Evolutionary conservation across 768 basidiomycete species (phyloP).

Genomic region (Phylloporus sp.): DNA sequence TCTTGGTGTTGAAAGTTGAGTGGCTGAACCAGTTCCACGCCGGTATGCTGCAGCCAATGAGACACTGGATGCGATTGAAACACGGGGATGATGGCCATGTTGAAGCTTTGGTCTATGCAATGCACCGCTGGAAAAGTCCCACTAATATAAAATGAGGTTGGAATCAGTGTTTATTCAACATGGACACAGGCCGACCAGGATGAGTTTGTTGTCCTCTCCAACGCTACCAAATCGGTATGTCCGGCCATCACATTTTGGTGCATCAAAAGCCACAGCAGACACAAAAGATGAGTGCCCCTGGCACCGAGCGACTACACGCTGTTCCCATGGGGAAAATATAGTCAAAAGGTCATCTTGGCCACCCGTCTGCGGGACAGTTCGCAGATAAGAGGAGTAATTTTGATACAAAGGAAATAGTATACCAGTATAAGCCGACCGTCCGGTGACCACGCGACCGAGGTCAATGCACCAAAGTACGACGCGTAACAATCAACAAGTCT

Average conservation of each 20-base stretch:
- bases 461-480: conserved; percentile 91
- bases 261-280: conserved; percentile 84
- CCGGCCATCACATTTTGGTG: conserved; percentile 78
- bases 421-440: conserved; percentile 92
- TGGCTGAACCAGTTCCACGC: conserved; percentile 51
- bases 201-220: conserved; percentile 93
- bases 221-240: conserved; percentile 95
- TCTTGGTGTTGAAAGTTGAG: conserved; percentile 49
- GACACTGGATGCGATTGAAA: conserved; percentile 73
- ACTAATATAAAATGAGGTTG: conserved; percentile 43
- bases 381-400: background rate
- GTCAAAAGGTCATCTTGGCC: conserved; percentile 97
- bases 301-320: conserved; percentile 90
- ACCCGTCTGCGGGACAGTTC: conserved; percentile 57
- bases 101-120: conserved; percentile 84
- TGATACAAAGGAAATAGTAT: conserved; percentile 3
- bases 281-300: conserved; percentile 97
- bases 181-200: conserved; percentile 53
- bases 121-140: conserved; percentile 91
- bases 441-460: conserved; percentile 90
- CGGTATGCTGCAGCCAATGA: conserved; percentile 66
- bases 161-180: background rate
- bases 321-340: conserved; percentile 92
- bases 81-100: conserved; percentile 63
- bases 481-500: conserved; percentile 93